A percentile compares a stretch with the other conserved stretches of the same genome.
Evolutionary conservation across 345 rosid species (phyloP).

Genomic region (Eucalyptus shirleyi): DNA sequence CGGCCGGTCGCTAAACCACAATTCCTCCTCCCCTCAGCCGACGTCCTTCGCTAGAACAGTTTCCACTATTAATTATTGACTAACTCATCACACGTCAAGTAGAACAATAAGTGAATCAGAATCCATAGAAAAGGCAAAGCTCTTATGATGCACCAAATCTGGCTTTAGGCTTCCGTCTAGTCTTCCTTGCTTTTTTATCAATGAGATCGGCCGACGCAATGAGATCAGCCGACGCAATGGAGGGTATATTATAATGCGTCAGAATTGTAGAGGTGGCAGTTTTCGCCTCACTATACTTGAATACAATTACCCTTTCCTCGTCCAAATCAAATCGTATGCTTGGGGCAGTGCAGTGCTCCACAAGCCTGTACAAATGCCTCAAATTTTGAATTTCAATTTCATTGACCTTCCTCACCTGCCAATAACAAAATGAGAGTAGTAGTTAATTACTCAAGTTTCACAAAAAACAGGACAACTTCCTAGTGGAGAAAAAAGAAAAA

Average conservation of each 20-base stretch:
- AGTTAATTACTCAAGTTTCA: neutral
- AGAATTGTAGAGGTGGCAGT: conserved; percentile 53
- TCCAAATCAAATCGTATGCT: conserved; percentile 73
- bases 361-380: conserved; percentile 52
- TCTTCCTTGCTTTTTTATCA: neutral
- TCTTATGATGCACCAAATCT: too few relatives aligned
- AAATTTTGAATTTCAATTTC: conserved; percentile 58
- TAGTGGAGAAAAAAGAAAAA: too few relatives aligned
- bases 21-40: too few relatives aligned
- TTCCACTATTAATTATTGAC: too few relatives aligned
- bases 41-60: too few relatives aligned
- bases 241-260: conserved; percentile 54
- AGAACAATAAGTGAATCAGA: too few relatives aligned
- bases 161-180: neutral
- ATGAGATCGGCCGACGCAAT: neutral
- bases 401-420: conserved; percentile 72
- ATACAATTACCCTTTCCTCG: conserved; percentile 52
- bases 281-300: conserved; percentile 38
- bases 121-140: too few relatives aligned
- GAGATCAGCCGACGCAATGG: conserved; percentile 45
- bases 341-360: conserved; percentile 34
- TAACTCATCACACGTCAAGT: neutral
- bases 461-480: too few relatives aligned
- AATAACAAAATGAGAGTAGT: neutral
- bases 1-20: too few relatives aligned